Percentiles rank a stretch among this genome's conserved stretches.
Evolutionary conservation across 371 early-diverging fungal species (phyloP).

Genomic region (Rhizopus arrhizus): DNA sequence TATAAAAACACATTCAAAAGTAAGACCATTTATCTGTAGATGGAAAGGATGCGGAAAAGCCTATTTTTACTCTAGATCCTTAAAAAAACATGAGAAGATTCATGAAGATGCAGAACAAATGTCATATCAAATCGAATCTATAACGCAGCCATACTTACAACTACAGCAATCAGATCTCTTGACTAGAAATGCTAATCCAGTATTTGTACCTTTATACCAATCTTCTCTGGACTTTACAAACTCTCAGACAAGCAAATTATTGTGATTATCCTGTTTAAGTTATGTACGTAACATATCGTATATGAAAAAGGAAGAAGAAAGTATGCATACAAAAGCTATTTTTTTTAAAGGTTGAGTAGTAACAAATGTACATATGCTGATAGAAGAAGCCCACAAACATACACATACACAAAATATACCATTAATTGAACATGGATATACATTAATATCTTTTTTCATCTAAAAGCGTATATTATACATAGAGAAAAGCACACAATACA

Average conservation of each 20-base stretch:
- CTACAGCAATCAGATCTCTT: neutral
- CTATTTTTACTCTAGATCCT: conserved; percentile 69
- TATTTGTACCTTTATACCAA: neutral
- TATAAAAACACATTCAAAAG: conserved; percentile 73
- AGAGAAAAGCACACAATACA: too few species aligned
- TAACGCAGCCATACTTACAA: neutral
- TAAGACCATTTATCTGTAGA: conserved; percentile 60
- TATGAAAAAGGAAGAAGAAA: too few species aligned
- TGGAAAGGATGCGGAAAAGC: conserved; percentile 60
- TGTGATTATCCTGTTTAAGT: neutral
- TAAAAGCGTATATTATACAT: too few species aligned
- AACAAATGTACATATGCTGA: too few species aligned
- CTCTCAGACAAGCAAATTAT: neutral
- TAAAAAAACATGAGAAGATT: conserved; percentile 64
- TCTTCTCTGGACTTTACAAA: neutral
- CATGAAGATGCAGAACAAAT: conserved; percentile 20
- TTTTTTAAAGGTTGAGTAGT: too few species aligned
- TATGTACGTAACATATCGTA: neutral
- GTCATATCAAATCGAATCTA: neutral
- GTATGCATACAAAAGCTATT: too few species aligned
- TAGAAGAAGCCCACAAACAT: too few species aligned
- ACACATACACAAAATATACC: too few species aligned
- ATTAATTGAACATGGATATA: too few species aligned
- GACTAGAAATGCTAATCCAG: neutral
- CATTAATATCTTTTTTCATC: too few species aligned